Base-by-base conservation (phyloP, 208 protist species). In the Crithidia thermophila region DNA sequence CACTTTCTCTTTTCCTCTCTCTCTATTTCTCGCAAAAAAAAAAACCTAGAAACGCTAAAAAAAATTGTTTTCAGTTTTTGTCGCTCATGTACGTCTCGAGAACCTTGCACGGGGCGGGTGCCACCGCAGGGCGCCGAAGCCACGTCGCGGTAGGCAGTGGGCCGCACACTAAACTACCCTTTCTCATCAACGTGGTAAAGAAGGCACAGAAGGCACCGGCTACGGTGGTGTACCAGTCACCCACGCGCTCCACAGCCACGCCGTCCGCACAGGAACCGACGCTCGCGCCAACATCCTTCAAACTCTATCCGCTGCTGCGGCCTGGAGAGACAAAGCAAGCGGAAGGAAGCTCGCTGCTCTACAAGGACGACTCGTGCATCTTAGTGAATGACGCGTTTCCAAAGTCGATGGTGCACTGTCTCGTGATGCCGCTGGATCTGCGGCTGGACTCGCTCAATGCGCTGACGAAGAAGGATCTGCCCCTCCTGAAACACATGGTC, bases 331-430 rank as follows among this genome's bases (percentile, higher is more conserved):
- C 67, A 46, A 79, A 79, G 33, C 68, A 84, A 49, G 39, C 73
- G 14, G 23, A 42, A 11, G 75, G 79, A 18, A 90, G 79, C 68
- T 59, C 72, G 7, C 63, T 93, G 20, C 73, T 95, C 5, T 95
- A 90, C 73, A 87, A 89, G 67, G 87, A 95, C 53, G 58, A 82
- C 5, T 55, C 75, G 37, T 93, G 87, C 63, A 66, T 90, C 14
- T 27, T 96, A 7, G 88, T 96, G 33, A 94, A 94, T 50, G 91
- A 96, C 67, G 88, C 79, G 0, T 96, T 75, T 64, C 91, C 91
- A n/a, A 96, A 96, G 64, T 88, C 91, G n/a, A 56, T 53, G 21
- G 58, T 94, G 52, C 91, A 96, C 75, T 91, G 85, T 53, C 77
- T 96, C 14, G 77, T 96, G 20, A 79, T 96, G 76, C 91, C 91